These are phyloP conservation scores for Vitis vinifera DNA, from an alignment of 164 flowering plant genomes.

Conservation along the genomic window DNA sequence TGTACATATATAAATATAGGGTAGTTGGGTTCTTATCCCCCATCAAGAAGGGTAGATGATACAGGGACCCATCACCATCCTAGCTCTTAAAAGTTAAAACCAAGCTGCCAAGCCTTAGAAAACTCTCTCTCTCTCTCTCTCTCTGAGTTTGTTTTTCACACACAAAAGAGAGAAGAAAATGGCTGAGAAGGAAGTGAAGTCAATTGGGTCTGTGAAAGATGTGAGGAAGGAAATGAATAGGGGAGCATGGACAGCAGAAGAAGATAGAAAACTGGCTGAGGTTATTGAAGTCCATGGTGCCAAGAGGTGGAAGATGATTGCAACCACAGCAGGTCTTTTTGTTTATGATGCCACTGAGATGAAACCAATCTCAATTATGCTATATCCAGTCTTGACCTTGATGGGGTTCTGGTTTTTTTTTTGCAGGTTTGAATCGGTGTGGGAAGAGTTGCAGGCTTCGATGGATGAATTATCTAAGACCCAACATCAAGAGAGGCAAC, in stretches of 20 bases:
- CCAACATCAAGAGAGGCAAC: conserved; percentile 56
- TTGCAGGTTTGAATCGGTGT: conserved; percentile 40
- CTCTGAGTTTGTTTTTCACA: too few species aligned
- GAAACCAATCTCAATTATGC: background rate
- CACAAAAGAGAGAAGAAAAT: background rate
- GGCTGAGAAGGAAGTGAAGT: background rate
- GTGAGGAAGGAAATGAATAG: conserved; percentile 22
- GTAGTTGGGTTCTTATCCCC: conserved; percentile 18
- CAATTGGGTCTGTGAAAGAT: background rate
- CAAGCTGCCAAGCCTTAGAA: background rate
- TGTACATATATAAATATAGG: background rate
- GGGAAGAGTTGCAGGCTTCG: conserved; percentile 52
- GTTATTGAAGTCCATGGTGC: conserved; percentile 40
- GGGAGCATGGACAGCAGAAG: conserved; percentile 55
- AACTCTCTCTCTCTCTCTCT: background rate
- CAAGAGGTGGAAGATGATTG: conserved; percentile 39
- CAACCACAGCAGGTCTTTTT: conserved; percentile 44
- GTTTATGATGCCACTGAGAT: background rate
- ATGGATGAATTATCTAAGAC: conserved; percentile 51
- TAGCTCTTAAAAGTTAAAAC: background rate
- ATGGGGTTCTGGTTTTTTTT: background rate
- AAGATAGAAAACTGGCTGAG: conserved; percentile 45
- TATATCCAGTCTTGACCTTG: background rate
- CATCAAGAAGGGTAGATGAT: conserved; percentile 24
- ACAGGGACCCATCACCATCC: background rate